Percentiles rank a stretch among this genome's conserved stretches.
Conservation (phyloP, 2,329 filamentous ascomycete genomes). For the Aureobasidium sp. region DNA sequence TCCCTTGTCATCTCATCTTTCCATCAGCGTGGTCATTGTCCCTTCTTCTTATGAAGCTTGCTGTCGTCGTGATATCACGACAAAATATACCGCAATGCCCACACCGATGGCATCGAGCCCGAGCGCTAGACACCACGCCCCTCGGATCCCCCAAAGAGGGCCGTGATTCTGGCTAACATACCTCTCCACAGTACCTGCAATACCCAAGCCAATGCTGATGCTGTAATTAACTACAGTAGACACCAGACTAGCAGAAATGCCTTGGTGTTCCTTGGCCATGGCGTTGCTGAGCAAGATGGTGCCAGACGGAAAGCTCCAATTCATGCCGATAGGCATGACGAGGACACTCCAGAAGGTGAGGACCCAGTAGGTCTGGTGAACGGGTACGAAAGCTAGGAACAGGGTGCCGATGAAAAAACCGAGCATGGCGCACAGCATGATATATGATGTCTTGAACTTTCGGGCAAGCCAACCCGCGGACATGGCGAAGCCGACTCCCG, state of each 20-base stretch:
- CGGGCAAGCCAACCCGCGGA: constrained; percentile 23
- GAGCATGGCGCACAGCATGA: constrained; percentile 29
- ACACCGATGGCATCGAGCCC: constrained; percentile 10
- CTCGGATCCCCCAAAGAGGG: constrained; percentile 2
- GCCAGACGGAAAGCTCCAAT: constrained; percentile 56
- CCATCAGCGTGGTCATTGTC: too few relatives aligned
- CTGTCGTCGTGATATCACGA: constrained; percentile 5
- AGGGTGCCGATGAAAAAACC: constrained; percentile 34
- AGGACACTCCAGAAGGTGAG: constrained; percentile 51
- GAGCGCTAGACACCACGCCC: constrained; percentile 9
- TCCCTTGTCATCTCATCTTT: too few relatives aligned
- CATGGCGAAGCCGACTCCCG: constrained; percentile 38
- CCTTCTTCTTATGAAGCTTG: not conserved
- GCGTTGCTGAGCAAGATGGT: constrained; percentile 52
- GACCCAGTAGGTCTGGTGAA: constrained; percentile 53
- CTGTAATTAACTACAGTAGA: constrained; percentile 39
- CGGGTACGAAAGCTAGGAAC: constrained; percentile 37
- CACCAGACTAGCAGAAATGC: constrained; percentile 47
- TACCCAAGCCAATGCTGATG: constrained; percentile 21
- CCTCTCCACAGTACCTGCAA: constrained; percentile 37
- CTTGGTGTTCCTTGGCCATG: constrained; percentile 38
- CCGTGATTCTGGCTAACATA: constrained; percentile 15
- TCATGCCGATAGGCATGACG: constrained; percentile 55
- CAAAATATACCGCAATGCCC: constrained; percentile 12
- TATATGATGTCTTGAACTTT: constrained; percentile 19